A percentile compares a stretch with the other conserved stretches of the same genome.
phyloP scores from a whole-genome alignment of 2,329 filamentous ascomycete genomes.

The Zymoseptoria pseudotritici region DNA sequence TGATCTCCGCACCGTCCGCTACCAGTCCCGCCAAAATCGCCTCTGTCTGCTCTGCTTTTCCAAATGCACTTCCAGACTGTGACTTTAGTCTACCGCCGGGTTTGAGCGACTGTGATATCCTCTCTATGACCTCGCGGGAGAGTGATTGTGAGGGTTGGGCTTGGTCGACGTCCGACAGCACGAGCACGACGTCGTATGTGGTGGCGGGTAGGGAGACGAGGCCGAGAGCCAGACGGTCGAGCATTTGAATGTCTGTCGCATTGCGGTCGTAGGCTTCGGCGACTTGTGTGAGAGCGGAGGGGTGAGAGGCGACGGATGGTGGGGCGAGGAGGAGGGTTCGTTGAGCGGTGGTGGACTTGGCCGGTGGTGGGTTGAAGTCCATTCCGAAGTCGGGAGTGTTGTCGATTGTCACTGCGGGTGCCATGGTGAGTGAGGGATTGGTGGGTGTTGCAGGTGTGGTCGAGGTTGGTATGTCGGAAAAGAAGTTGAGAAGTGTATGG shows the following conservation, averaged over 20 bases:
- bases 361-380: conserved; percentile 16
- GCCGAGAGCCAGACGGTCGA: conserved; percentile 80
- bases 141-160: conserved; percentile 48
- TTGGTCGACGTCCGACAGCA: conserved; percentile 72
- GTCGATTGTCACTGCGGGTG: conserved; percentile 34
- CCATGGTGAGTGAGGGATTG: conserved; percentile 23
- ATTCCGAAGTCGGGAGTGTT: conserved; percentile 32
- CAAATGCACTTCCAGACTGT: conserved; percentile 53
- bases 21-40: conserved; percentile 77
- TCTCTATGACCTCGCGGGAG: conserved; percentile 58
- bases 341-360: conserved; percentile 28
- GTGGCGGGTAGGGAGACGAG: conserved; percentile 67
- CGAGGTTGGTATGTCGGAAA: background rate
- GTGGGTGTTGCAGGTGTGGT: background rate
- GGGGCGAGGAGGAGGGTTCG: conserved; percentile 82
- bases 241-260: conserved; percentile 89
- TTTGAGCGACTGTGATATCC: conserved; percentile 64
- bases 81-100: conserved; percentile 59
- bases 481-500: background rate
- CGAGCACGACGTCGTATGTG: conserved; percentile 76
- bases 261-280: conserved; percentile 66
- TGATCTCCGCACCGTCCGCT: conserved; percentile 53
- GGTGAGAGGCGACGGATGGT: conserved; percentile 79
- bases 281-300: conserved; percentile 64
- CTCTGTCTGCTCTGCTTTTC: conserved; percentile 57